Conservation (phyloP, 768 basidiomycete genomes). For the Amanita molliuscula region DNA sequence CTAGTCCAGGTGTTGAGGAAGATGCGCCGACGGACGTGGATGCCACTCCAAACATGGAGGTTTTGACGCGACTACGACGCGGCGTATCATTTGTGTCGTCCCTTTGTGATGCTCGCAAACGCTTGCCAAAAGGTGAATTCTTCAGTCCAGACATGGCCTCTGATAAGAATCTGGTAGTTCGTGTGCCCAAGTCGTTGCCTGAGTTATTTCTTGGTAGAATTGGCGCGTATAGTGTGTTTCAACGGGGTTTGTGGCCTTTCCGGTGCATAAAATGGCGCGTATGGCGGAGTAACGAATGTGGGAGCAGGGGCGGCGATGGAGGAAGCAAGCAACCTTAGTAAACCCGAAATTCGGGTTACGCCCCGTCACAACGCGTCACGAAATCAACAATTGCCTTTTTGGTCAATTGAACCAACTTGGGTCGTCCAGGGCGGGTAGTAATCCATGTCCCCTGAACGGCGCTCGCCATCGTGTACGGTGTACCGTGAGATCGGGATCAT, state of each 20-base stretch:
- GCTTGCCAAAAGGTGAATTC: conserved; percentile 79
- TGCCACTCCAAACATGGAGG: conserved; percentile 2
- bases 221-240: not conserved
- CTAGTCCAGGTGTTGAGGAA: conserved; percentile 42
- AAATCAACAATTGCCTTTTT: conserved; percentile 4
- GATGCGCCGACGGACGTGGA: conserved; percentile 40
- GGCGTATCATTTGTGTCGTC: conserved; percentile 47
- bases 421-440: too few relatives aligned
- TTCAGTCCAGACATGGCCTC: conserved; percentile 60
- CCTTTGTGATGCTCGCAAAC: conserved; percentile 57
- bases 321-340: conserved; percentile 1
- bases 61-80: conserved; percentile 25
- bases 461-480: too few relatives aligned
- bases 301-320: not conserved
- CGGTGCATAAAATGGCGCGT: not conserved
- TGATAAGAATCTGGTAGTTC: not conserved
- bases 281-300: not conserved
- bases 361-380: not conserved
- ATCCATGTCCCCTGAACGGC: too few relatives aligned
- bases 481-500: too few relatives aligned
- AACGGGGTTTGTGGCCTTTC: not conserved
- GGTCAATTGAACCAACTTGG: too few relatives aligned
- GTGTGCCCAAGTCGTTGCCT: not conserved
- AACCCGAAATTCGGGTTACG: conserved; percentile 6
- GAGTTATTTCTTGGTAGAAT: not conserved